Evolutionary conservation across 768 basidiomycete genomes (phyloP).

Genomic region (Butyriboletus loyo): DNA sequence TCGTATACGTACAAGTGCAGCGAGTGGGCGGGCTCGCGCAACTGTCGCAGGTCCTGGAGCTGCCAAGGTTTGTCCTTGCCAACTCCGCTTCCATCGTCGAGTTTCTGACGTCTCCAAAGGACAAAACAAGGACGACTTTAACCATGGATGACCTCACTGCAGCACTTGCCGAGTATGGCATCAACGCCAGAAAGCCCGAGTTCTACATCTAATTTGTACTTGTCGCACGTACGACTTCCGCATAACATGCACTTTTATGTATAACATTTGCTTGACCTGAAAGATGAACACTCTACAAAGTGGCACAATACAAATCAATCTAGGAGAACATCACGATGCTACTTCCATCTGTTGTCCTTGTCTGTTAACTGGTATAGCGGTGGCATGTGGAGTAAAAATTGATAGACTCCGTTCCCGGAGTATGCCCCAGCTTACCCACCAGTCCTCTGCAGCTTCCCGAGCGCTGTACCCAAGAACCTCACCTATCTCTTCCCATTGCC

Average conservation of each 20-base stretch:
- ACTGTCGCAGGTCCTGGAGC: slow-evolving; percentile 55
- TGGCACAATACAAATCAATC: not conserved
- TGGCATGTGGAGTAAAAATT: not conserved
- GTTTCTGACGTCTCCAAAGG: slow-evolving; percentile 40
- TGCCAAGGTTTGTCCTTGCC: slow-evolving; percentile 51
- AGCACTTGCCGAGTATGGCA: slow-evolving; percentile 93
- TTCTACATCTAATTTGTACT: slow-evolving; percentile 66
- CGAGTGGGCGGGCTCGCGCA: slow-evolving; percentile 66
- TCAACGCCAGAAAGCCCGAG: slow-evolving; percentile 90
- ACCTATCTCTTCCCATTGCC: slow-evolving; percentile 50
- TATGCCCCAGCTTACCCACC: slow-evolving; percentile 56
- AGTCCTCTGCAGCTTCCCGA: slow-evolving; percentile 54
- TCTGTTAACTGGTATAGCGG: not conserved
- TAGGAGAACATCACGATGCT: not conserved
- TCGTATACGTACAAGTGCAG: slow-evolving; percentile 86
- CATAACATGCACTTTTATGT: not conserved
- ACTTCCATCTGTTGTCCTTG: not conserved
- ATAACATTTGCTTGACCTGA: not conserved
- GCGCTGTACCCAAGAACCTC: slow-evolving; percentile 47
- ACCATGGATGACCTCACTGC: slow-evolving; percentile 97
- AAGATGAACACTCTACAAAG: not conserved
- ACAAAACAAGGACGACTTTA: slow-evolving; percentile 88
- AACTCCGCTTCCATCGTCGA: slow-evolving; percentile 1
- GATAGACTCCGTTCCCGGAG: slow-evolving; percentile 35
- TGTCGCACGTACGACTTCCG: not conserved